Base-by-base conservation (phyloP, 805 yeast species). In the Barnettozyma sucrosica region DNA sequence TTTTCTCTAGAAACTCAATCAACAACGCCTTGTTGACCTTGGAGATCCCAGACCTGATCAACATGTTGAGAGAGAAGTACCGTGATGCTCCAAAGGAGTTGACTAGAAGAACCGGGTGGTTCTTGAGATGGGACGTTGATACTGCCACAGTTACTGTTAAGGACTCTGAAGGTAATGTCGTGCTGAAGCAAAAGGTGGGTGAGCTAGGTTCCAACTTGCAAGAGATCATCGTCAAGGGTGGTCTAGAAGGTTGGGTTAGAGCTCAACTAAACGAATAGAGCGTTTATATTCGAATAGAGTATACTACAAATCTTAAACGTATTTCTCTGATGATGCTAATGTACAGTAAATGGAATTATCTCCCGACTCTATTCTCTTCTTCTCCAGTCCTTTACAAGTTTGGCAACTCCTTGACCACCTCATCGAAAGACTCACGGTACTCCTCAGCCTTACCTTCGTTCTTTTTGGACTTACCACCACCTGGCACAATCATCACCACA, bases 221-320 rank as follows among this genome's bases (percentile, higher is more conserved):
- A 71, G 99, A 93, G 58, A 93, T 93, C 61, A 93, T 93, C 55
- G 90, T 92, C 54, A 84, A 89, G 66, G 99, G 99, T 43, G 99
- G 99, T 48, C 79, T 93, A 49, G 99, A 93, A 75, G 95, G 96
- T 37, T 93, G 99, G 99, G 97, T 93, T 49, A 85, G 77, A 67
- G 74, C 89, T 19, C 85, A 88, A 65, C 69, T 83, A 54, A 60
- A 49, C 9, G 46, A 49, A 33, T 43, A 43, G 43, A 41, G 23
- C 3, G 14, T 14, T 24, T 16, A 24, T 23, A 25, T 25, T 24
- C 19, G 26, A 16, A 26, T 18, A 33, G 32, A 28, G 5, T 13
- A 11, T 2, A 28, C 16, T 28, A 28, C 32, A 28, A 3, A 13
- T 14, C 16, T 13, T 28, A 13, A 4, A 28, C 32, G 32, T 34